These are phyloP conservation scores for Tuber umbilicatum DNA, from an alignment of 495 filamentous ascomycete genomes.

Conservation along the genomic window DNA sequence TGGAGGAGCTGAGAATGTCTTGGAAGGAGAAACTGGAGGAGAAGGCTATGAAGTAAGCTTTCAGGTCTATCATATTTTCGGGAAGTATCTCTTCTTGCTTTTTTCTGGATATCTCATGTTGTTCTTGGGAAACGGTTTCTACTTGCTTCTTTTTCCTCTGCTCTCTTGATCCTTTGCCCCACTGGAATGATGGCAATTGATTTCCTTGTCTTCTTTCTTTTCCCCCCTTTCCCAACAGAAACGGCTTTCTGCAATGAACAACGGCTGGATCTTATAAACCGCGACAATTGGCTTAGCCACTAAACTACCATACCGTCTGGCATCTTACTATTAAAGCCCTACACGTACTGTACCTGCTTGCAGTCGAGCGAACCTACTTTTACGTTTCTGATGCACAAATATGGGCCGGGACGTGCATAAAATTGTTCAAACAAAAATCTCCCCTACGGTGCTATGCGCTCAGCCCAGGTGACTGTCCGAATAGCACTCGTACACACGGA, in stretches of 20 bases:
- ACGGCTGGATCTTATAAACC: not conserved
- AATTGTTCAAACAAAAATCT: not conserved
- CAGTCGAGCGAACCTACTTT: not conserved
- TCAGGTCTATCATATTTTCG: not conserved
- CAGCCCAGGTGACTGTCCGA: not conserved
- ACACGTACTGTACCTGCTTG: not conserved
- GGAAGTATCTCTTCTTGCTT: not conserved
- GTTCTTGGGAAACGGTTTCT: not conserved
- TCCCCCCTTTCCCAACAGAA: not conserved
- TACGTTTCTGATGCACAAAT: not conserved
- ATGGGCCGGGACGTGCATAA: not conserved
- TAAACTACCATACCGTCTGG: not conserved
- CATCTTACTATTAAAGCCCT: not conserved
- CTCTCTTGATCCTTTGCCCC: not conserved
- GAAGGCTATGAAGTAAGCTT: not conserved
- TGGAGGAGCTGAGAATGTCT: slow-evolving; percentile 70
- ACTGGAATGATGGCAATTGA: not conserved
- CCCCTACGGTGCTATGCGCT: not conserved
- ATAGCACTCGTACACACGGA: not conserved
- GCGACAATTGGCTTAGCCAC: not conserved
- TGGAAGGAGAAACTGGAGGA: slow-evolving; percentile 64
- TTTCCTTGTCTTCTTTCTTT: not conserved
- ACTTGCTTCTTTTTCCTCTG: not conserved
- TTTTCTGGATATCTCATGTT: not conserved
- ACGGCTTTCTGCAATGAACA: not conserved